Evolutionary conservation across 768 basidiomycete genomes (phyloP), one percentile per base, ranked within the genome.

Genomic region (Krasilnikovozyma curviuscula): DNA sequence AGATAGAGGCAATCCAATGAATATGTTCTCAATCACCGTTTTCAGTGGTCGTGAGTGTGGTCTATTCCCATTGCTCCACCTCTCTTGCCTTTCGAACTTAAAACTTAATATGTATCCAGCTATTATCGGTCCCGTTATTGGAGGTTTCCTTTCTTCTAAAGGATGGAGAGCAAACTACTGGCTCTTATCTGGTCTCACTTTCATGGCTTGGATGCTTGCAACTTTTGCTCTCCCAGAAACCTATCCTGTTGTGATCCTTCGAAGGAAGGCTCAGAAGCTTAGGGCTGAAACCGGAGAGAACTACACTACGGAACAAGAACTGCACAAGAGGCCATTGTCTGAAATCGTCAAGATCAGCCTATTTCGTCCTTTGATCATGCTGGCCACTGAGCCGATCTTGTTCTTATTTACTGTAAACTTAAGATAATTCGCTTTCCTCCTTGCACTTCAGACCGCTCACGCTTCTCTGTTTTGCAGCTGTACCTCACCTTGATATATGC

Each of bases 1-100:
- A 24, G 60, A 62, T 16, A 56, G 64, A 6, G 64, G 64, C 13
- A 42, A 57, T n/a, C 59, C 58, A 29, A 62, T 64, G 54, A 56
- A 56, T 1, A 50, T 61, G 19, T 64, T 64, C 49, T 57, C 57
- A 5, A 54, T 44, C 23, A 58, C 60, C 7, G 55, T 63, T 9
- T 63, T 59, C 47, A 32, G 50, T 19, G 50, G 44, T 5, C 44
- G 37, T 10, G 38, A 29, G 7, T 25, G 28, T 44, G 42, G 42
- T n/a, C n/a, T n/a, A n/a, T n/a, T n/a, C n/a, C n/a, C n/a, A n/a
- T n/a, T n/a, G n/a, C n/a, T n/a, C n/a, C n/a, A n/a, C n/a, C n/a
- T n/a, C n/a, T n/a, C n/a, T n/a, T n/a, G n/a, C n/a, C n/a, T n/a
- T n/a, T n/a, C n/a, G n/a, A n/a, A n/a, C n/a, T n/a, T n/a, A n/a